phyloP scores from a whole-genome alignment of 2,329 filamentous ascomycete species.

The Microdochium bolleyi region DNA sequence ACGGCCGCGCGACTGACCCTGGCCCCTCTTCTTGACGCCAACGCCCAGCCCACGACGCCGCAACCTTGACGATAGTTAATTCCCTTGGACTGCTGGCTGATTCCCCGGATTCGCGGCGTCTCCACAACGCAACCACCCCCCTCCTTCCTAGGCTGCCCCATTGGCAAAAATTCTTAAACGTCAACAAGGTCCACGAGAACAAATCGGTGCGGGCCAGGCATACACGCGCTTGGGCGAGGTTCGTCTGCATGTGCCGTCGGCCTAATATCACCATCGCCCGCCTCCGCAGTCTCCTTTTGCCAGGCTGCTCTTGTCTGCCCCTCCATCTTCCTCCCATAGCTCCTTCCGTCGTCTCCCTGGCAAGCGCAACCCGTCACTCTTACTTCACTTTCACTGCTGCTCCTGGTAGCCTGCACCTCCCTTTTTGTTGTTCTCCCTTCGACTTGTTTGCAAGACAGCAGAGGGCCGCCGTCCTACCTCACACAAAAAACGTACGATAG shows the following conservation, averaged over 20 bases:
- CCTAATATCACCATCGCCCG: neutral
- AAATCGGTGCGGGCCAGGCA: neutral
- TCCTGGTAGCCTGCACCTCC: too few relatives aligned
- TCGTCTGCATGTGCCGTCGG: neutral
- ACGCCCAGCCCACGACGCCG: too few relatives aligned
- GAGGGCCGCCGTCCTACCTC: too few relatives aligned
- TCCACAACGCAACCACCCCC: neutral
- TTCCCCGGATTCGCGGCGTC: neutral
- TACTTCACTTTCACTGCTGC: too few relatives aligned
- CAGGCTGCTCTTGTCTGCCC: neutral
- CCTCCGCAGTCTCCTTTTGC: neutral
- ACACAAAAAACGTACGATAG: too few relatives aligned
- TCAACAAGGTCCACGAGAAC: neutral
- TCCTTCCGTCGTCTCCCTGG: too few relatives aligned
- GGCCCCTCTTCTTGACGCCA: too few relatives aligned
- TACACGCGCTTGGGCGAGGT: neutral
- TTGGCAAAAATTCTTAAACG: neutral
- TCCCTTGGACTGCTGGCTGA: too few relatives aligned
- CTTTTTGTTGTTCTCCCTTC: too few relatives aligned
- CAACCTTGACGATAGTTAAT: too few relatives aligned
- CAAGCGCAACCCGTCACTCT: neutral
- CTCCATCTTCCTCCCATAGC: neutral
- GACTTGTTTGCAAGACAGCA: too few relatives aligned
- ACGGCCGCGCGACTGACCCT: too few relatives aligned
- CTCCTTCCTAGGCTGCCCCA: neutral